Conservation (phyloP, 163 green algal genomes). For the Dunaliella salina region DNA sequence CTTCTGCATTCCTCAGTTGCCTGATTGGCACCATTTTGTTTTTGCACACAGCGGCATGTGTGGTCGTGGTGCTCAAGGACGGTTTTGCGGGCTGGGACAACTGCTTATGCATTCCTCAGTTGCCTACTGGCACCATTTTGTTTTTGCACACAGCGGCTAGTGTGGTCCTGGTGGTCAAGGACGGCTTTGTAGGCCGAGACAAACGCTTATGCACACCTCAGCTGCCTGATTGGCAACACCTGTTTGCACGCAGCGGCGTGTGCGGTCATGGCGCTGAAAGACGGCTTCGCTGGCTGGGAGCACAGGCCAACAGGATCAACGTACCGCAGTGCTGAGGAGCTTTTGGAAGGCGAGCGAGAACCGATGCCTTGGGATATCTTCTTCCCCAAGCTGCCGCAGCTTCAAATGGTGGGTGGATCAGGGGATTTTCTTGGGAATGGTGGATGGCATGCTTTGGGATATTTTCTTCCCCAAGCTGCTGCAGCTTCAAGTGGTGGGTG, state of each 20-base stretch:
- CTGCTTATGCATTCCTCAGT: no score
- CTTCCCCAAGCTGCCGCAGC: not conserved
- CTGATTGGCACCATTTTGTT: no score
- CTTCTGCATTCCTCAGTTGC: no score
- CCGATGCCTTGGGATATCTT: not conserved
- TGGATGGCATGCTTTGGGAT: no score
- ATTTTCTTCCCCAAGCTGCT: not conserved
- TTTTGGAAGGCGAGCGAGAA: not conserved
- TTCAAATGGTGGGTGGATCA: not conserved
- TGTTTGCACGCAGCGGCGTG: constrained; percentile 27
- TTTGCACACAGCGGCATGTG: constrained; percentile 27
- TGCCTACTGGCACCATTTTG: no score
- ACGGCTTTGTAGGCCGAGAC: no score
- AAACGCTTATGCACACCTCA: no score
- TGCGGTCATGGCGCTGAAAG: constrained; percentile 21
- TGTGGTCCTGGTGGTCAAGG: no score
- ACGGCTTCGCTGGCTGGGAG: constrained; percentile 16
- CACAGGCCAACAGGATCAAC: constrained; percentile 4
- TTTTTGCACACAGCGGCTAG: no score
- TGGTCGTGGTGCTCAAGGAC: constrained; percentile 25
- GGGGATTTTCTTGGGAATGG: no score
- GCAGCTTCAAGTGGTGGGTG: not conserved
- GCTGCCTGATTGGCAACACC: no score
- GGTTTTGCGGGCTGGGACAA: constrained; percentile 8
- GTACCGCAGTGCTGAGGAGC: not conserved